These are phyloP conservation scores for Sanguinoderma infundibulare DNA, from an alignment of 1,284 basidiomycete genomes.

Conservation along the genomic window DNA sequence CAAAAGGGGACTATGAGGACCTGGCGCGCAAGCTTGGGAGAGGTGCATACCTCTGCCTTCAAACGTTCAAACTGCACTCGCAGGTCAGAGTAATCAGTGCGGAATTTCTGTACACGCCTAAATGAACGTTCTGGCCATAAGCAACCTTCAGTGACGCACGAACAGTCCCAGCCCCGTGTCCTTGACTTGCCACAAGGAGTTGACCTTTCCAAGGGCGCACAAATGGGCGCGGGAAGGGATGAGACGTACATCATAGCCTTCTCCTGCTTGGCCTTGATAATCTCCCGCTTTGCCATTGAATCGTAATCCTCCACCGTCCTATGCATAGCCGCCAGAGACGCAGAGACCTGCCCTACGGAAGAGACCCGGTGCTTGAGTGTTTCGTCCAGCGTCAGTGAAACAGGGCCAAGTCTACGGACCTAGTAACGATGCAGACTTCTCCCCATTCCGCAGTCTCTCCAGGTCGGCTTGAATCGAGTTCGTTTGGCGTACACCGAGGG, in stretches of 20 bases:
- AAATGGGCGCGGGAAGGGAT: background rate
- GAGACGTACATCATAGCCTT: slow-evolving; percentile 84
- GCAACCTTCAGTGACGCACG: background rate
- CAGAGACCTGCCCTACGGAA: slow-evolving; percentile 87
- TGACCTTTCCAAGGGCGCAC: too few relatives aligned
- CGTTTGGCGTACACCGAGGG: slow-evolving; percentile 90
- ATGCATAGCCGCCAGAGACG: slow-evolving; percentile 90
- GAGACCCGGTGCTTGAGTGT: background rate
- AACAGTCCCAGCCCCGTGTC: too few relatives aligned
- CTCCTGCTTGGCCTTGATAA: slow-evolving; percentile 92
- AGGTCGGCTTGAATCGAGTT: slow-evolving; percentile 88
- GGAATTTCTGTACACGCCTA: slow-evolving; percentile 86
- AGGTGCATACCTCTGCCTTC: slow-evolving; percentile 52
- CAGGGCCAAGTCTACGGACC: slow-evolving; percentile 55
- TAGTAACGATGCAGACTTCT: slow-evolving; percentile 78
- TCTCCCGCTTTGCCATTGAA: slow-evolving; percentile 92
- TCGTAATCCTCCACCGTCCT: slow-evolving; percentile 96
- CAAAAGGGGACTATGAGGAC: background rate
- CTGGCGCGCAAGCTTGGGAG: background rate
- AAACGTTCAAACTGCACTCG: slow-evolving; percentile 71
- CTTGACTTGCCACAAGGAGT: too few relatives aligned
- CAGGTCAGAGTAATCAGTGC: slow-evolving; percentile 74
- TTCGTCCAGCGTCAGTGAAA: background rate
- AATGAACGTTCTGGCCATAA: background rate
- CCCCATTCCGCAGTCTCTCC: slow-evolving; percentile 79